phyloP scores from a whole-genome alignment of 176 grass and related monocot species.

The Phoenix dactylifera region DNA sequence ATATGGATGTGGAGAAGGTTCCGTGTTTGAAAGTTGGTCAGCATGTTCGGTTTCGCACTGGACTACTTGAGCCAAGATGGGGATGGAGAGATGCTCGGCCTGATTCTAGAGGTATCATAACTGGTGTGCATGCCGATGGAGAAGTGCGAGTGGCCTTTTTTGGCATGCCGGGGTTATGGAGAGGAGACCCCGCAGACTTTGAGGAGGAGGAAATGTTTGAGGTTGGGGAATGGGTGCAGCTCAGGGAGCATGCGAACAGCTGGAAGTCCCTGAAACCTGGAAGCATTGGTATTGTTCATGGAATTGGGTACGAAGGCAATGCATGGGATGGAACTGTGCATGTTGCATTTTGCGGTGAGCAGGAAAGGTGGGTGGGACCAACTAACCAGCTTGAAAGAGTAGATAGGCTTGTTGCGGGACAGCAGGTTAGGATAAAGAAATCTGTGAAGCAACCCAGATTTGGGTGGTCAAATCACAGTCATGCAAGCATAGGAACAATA shows the following conservation, averaged over 20 bases:
- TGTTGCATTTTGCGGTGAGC: constrained; percentile 90
- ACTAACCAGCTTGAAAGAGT: constrained; percentile 56
- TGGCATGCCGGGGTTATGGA: constrained; percentile 72
- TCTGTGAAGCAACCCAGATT: constrained; percentile 82
- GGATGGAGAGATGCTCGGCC: constrained; percentile 82
- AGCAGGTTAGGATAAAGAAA: constrained; percentile 69
- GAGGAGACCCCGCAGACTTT: constrained; percentile 89
- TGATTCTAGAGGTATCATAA: constrained; percentile 89
- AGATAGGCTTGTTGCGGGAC: constrained; percentile 59
- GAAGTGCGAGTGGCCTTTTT: constrained; percentile 85
- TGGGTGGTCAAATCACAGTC: constrained; percentile 90
- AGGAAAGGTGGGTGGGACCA: constrained; percentile 83
- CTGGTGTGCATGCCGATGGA: constrained; percentile 89
- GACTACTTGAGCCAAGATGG: constrained; percentile 90
- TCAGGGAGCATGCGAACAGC: constrained; percentile 35
- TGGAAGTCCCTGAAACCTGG: constrained; percentile 92
- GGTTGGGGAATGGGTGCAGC: constrained; percentile 80
- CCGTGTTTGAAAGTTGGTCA: constrained; percentile 66
- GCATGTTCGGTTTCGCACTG: constrained; percentile 68
- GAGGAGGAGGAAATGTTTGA: constrained; percentile 71
- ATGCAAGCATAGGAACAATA: constrained; percentile 86
- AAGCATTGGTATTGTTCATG: constrained; percentile 87
- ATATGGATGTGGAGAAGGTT: constrained; percentile 85
- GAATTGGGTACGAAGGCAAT: constrained; percentile 74
- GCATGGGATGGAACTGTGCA: constrained; percentile 82